Base-by-base conservation (phyloP, 306 rosid genomes). In the Ormosia emarginata region DNA sequence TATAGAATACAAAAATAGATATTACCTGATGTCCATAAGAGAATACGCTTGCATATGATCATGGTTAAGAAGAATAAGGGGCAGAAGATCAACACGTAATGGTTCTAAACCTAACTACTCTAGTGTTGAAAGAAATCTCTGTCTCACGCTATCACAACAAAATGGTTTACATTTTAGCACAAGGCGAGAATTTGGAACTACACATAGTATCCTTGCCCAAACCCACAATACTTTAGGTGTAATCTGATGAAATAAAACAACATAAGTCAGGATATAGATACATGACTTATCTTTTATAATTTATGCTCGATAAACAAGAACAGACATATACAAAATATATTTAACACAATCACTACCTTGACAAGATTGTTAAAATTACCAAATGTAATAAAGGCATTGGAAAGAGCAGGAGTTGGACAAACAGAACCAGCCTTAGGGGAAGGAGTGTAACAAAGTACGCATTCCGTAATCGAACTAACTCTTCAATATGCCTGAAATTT, bases 21-120 rank as follows among this genome's bases (percentile, higher is more conserved):
- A 80, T 77, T 93, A 95, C 98, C 98, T 95, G 36, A 95, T 91
- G 91, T 95, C 98, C 98, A 95, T 95, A 62, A 95, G 89, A 81
- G 98, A 95, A 85, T 95, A 95, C 18, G 98, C 97, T 87, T 95
- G 98, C 98, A 95, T 89, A 68, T 95, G 98, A 74, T 95, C 98
- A 0, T 93, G 97, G 82, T 95, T 95, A 32, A 95, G 93, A 86
- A 95, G 94, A 82, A 95, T 93, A 68, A 95, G 89, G 70, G 98
- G 98, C 80, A 95, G 91, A 83, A 95, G 98, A 87, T 95, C 98
- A 77, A 95, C 95, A 58, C 98, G 95, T 30, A 93, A 86, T 39
- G 98, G 89, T 81, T 93, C 98, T 85, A 95, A 84, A 52, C 98
- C 98, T 79, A 95, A 92, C 85, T 93, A 88, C 89, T 93, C 94